Base-by-base conservation (phyloP, 805 yeast species). In the Hanseniaspora mollemarum region DNA sequence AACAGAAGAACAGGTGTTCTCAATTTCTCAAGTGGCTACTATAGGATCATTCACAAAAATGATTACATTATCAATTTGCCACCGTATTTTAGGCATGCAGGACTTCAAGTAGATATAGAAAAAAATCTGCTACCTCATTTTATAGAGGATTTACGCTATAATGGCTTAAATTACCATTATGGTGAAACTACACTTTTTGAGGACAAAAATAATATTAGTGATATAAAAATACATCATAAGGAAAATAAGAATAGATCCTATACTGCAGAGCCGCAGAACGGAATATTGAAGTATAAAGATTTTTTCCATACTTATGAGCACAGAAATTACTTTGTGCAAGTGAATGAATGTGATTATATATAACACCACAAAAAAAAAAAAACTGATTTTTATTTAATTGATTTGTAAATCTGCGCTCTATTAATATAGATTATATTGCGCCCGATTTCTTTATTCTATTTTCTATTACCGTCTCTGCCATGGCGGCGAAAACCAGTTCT, bases 401-500 rank as follows among this genome's bases (percentile, higher is more conserved):
- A 12, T 33, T 6, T 6, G 7, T 18, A 13, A 33, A 13, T n/a
- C n/a, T n/a, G n/a, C n/a, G n/a, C n/a, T n/a, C n/a, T n/a, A n/a
- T n/a, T n/a, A n/a, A n/a, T n/a, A 15, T 33, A 16, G 6, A 12
- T 56, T 65, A 78, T 55, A 83, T 67, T 42, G 84, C 73, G 28
- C 92, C 92, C 49, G 86, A 79, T 58, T 83, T 90, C 62, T 78
- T 78, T 57, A 84, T 72, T 18, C 83, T 71, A 60, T 83, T 84
- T 57, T 83, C 87, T 61, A 85, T 71, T 43, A 84, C 79, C 3
- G 87, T 82, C 61, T 84, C 92, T 59, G 79, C 80, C 35, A 84
- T 85, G 7, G 90, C 88, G 12, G 87, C 87, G 67, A 84, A 81
- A 5, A 87, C 95, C 59, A 87, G 68, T 60, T 83, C 79, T 55